phyloP scores from a whole-genome alignment of 352 stramenopile genomes.

The Salisapilia sapeloensis region DNA sequence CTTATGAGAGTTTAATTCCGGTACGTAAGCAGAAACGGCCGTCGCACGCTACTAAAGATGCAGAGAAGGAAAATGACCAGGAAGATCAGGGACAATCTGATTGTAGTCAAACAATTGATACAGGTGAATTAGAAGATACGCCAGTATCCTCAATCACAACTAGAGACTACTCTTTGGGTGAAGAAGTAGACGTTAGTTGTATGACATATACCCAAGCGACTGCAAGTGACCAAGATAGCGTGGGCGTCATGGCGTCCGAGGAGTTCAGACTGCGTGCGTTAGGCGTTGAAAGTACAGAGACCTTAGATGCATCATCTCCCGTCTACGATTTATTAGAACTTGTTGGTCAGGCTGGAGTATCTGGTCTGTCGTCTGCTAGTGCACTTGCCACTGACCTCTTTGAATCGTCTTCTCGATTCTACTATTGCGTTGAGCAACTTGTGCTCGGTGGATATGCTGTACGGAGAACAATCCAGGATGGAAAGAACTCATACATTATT shows the following conservation, averaged over 20 bases:
- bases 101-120: conserved; percentile 5
- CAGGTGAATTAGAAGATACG: conserved; percentile 3
- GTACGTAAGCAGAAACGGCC: conserved; percentile 2
- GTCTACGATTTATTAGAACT: conserved; percentile 70
- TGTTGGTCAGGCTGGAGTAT: conserved; percentile 34
- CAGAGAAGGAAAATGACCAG: conserved; percentile 1
- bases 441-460: conserved; percentile 31
- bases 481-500: conserved; percentile 81
- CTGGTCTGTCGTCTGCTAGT: conserved; percentile 38
- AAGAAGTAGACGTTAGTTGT: conserved; percentile 26
- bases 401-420: conserved; percentile 51
- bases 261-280: conserved; percentile 50
- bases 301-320: conserved; percentile 36
- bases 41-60: conserved; percentile 1
- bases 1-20: neutral
- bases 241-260: conserved; percentile 53
- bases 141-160: too few species aligned
- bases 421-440: conserved; percentile 73
- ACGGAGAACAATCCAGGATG: too few species aligned
- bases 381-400: conserved; percentile 38
- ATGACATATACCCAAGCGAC: conserved; percentile 49
- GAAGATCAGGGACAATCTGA: conserved; percentile 1
- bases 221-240: conserved; percentile 14
- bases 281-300: conserved; percentile 28
- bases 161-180: conserved; percentile 27